A percentile compares a stretch with the other conserved stretches of the same genome.
These are phyloP conservation scores for Candida albicans DNA, from an alignment of 1,139 yeast species.

Conservation along the genomic window DNA sequence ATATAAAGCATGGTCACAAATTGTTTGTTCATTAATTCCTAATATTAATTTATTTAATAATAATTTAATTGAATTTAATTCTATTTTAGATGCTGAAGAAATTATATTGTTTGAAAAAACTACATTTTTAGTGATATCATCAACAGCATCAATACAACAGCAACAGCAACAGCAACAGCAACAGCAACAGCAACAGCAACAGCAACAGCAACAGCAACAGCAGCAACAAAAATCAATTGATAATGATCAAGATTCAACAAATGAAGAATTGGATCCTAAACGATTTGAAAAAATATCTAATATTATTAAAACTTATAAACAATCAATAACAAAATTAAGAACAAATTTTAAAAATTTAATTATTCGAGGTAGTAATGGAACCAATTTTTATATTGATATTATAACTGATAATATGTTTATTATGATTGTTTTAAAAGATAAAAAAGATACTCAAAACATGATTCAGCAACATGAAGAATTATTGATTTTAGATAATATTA, in stretches of 20 bases:
- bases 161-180: conserved; percentile 17
- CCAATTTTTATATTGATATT: conserved; percentile 65
- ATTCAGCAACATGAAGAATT: conserved; percentile 56
- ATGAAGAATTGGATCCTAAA: conserved; percentile 67
- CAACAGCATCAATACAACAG: conserved; percentile 51
- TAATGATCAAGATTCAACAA: conserved; percentile 13
- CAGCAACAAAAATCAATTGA: conserved; percentile 13
- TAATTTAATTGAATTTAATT: conserved; percentile 72
- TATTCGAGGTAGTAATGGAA: conserved; percentile 69
- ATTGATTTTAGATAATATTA: conserved; percentile 64
- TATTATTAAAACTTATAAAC: conserved; percentile 91
- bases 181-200: conserved; percentile 4
- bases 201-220: conserved; percentile 9
- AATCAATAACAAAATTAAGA: conserved; percentile 84
- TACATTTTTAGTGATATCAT: conserved; percentile 85
- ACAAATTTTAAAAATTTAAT: conserved; percentile 79
- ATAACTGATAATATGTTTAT: conserved; percentile 74
- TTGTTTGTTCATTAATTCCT: conserved; percentile 92
- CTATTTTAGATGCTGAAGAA: conserved; percentile 81
- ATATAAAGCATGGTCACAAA: conserved; percentile 96
- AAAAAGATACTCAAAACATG: conserved; percentile 19
- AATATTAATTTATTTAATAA: conserved; percentile 81
- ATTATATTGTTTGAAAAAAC: conserved; percentile 91
- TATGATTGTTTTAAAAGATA: conserved; percentile 62
- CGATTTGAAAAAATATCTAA: conserved; percentile 92